phyloP scores from a whole-genome alignment of 1,139 yeast genomes.

The Hemisphaericaspora subhashii region DNA sequence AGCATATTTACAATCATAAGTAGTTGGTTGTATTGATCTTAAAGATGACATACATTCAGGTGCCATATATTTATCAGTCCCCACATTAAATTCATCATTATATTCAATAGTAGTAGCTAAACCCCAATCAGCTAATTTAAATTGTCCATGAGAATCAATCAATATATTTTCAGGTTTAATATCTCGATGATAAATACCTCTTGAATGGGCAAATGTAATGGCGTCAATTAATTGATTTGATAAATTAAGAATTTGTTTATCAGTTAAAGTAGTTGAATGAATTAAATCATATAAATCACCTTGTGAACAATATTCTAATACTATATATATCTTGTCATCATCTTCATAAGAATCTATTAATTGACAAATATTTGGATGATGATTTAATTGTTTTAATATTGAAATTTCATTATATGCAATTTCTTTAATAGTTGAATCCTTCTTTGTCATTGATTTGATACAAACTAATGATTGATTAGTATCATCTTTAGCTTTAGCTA shows the following conservation, averaged over 20 bases:
- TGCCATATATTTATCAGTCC: constrained; percentile 60
- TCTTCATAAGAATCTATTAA: constrained; percentile 45
- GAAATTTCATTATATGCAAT: constrained; percentile 47
- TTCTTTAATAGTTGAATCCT: constrained; percentile 18
- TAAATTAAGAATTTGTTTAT: constrained; percentile 26
- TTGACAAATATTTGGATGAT: constrained; percentile 43
- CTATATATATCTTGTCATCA: constrained; percentile 32
- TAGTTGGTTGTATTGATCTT: too few relatives aligned
- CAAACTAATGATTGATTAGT: constrained; percentile 44
- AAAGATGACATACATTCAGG: constrained; percentile 41
- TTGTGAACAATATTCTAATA: constrained; percentile 49
- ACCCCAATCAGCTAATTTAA: constrained; percentile 61
- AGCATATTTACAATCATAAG: constrained; percentile 35
- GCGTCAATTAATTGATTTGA: constrained; percentile 43
- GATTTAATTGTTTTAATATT: constrained; percentile 34
- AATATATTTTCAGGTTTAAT: constrained; percentile 56
- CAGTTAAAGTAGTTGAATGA: constrained; percentile 22
- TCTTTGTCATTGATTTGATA: constrained; percentile 25
- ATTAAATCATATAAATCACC: constrained; percentile 54
- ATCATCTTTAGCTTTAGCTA: constrained; percentile 38
- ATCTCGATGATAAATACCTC: constrained; percentile 53
- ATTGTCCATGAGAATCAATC: constrained; percentile 36
- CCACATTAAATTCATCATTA: constrained; percentile 49
- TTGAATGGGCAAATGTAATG: constrained; percentile 40
- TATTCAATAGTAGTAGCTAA: constrained; percentile 40